Conservation (phyloP, 495 filamentous ascomycete genomes). For the Aspergillus steynii region DNA sequence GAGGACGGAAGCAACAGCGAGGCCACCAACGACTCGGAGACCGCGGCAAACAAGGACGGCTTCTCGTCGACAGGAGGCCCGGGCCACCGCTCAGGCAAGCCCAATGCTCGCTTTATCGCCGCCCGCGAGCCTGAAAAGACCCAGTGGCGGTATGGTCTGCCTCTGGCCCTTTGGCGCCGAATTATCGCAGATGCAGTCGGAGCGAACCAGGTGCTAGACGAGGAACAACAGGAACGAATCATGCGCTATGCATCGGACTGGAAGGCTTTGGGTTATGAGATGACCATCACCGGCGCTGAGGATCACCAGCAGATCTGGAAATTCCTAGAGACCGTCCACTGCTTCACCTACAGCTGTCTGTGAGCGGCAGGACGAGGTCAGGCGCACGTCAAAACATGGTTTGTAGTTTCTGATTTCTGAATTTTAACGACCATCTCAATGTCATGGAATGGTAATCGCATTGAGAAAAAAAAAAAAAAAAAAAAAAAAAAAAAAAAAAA, state of each 20-base stretch:
- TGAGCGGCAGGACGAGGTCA: not conserved
- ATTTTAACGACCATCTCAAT: not conserved
- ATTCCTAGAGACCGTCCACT: constrained; percentile 29
- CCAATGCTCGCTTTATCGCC: not conserved
- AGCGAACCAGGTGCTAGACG: constrained; percentile 34
- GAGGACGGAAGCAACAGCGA: not conserved
- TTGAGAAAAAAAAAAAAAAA: not conserved
- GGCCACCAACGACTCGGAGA: not conserved
- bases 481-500: not conserved
- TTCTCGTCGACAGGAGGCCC: not conserved
- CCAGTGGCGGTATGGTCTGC: constrained; percentile 26
- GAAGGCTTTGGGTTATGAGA: constrained; percentile 24
- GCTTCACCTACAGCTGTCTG: constrained; percentile 29
- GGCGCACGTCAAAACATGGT: not conserved
- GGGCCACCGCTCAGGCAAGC: not conserved
- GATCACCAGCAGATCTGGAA: constrained; percentile 39
- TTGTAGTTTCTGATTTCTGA: not conserved
- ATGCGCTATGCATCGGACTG: constrained; percentile 31
- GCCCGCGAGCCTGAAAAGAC: constrained; percentile 6
- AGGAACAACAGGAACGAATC: constrained; percentile 31
- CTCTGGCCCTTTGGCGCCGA: constrained; percentile 31
- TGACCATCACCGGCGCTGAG: constrained; percentile 27
- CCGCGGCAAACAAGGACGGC: not conserved
- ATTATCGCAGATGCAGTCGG: constrained; percentile 35
- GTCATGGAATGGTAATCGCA: not conserved